Conservation (phyloP, 306 rosid genomes). For the Lathyrus oleraceus region DNA sequence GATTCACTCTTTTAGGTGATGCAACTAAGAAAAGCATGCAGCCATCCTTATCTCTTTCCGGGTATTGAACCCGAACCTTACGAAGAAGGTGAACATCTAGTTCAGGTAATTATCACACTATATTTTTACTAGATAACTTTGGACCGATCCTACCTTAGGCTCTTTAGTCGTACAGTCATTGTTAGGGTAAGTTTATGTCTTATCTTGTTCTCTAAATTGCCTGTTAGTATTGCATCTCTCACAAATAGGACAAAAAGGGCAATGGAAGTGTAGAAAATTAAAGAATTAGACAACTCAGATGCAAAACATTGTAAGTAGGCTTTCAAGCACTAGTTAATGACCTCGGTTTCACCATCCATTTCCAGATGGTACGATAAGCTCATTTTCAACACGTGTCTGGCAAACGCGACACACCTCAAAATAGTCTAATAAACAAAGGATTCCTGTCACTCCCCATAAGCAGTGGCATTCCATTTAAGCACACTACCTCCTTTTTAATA, state of each 20-base stretch:
- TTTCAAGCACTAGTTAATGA: too few relatives aligned
- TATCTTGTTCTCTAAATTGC: constrained; percentile 19
- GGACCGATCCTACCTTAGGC: background rate
- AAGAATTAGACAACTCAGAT: constrained; percentile 10
- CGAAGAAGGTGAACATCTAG: constrained; percentile 95
- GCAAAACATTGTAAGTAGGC: background rate
- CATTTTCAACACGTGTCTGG: too few relatives aligned
- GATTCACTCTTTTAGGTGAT: constrained; percentile 59
- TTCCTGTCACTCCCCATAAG: too few relatives aligned
- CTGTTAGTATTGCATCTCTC: constrained; percentile 8
- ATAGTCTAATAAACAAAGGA: too few relatives aligned
- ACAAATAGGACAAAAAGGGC: background rate
- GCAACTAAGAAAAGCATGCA: constrained; percentile 87
- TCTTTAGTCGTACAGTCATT: background rate
- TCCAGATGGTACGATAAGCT: too few relatives aligned
- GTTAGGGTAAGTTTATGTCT: background rate
- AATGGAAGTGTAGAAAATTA: background rate
- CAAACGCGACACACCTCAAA: too few relatives aligned
- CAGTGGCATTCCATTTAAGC: too few relatives aligned
- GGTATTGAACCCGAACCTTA: constrained; percentile 98
- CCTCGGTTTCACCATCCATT: too few relatives aligned
- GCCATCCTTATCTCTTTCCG: constrained; percentile 95
- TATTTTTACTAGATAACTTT: constrained; percentile 8
- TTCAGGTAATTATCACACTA: constrained; percentile 56
- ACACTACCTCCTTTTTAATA: too few relatives aligned